These are phyloP conservation scores for Orbilia blumenaviensis DNA, from an alignment of 2,329 filamentous ascomycete genomes.

Conservation along the genomic window DNA sequence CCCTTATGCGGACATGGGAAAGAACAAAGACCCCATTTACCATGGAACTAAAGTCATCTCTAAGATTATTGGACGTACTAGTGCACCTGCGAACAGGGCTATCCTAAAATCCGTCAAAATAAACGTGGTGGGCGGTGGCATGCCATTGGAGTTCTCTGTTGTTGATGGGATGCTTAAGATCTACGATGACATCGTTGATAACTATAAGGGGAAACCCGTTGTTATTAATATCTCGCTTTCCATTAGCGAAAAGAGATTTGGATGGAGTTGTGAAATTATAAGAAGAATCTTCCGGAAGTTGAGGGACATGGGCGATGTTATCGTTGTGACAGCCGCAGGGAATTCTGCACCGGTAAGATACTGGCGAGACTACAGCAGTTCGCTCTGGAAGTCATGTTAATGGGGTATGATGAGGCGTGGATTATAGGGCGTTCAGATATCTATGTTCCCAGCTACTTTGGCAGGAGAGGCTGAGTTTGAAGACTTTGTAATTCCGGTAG, in stretches of 20 bases:
- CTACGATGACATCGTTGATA: conserved; percentile 1
- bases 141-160: too few relatives aligned
- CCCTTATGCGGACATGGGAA: background rate
- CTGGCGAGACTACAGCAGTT: too few relatives aligned
- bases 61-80: background rate
- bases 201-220: background rate
- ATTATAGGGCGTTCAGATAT: background rate
- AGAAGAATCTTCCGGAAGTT: background rate
- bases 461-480: background rate
- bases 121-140: background rate
- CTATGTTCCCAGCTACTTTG: background rate
- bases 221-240: background rate
- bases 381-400: too few relatives aligned
- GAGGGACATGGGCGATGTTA: background rate
- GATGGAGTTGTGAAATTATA: too few relatives aligned
- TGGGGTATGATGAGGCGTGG: too few relatives aligned
- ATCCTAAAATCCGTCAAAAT: background rate
- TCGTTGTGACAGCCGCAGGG: too few relatives aligned
- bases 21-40: background rate
- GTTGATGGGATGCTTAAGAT: background rate
- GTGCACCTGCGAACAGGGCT: background rate
- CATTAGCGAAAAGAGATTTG: too few relatives aligned
- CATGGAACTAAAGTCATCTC: conserved; percentile 3
- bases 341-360: too few relatives aligned
- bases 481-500: conserved; percentile 3